Evolutionary conservation across 1,139 yeast genomes (phyloP).

Genomic region (Starmera stellimalicola): DNA sequence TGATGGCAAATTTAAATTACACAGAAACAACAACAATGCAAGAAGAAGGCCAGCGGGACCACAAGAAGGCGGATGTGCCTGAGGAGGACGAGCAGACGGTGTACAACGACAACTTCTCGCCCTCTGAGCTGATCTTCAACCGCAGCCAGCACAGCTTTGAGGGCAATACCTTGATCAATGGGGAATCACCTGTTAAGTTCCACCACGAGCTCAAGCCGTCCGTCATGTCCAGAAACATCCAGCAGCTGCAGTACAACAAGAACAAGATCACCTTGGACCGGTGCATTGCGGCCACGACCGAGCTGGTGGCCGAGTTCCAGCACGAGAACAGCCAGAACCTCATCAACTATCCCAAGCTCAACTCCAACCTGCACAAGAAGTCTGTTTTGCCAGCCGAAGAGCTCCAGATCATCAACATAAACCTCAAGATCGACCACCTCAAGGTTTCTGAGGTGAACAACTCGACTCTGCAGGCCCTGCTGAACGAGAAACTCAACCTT

Average conservation of each 20-base stretch:
- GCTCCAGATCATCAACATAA: conserved; percentile 54
- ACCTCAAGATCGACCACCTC: conserved; percentile 45
- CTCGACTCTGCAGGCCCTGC: conserved; percentile 50
- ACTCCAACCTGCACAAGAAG: no score
- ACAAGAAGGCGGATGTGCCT: no score
- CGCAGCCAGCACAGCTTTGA: conserved; percentile 17
- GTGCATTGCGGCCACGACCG: conserved; percentile 48
- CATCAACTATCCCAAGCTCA: conserved; percentile 54
- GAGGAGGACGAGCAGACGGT: conserved; percentile 1
- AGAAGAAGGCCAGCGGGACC: not conserved
- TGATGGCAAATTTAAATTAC: not conserved
- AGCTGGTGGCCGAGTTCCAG: conserved; percentile 44
- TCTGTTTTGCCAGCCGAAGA: no score
- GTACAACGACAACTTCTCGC: no score
- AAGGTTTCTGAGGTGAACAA: conserved; percentile 50
- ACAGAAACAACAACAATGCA: not conserved
- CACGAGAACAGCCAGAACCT: conserved; percentile 52
- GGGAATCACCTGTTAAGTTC: conserved; percentile 5
- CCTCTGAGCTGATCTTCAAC: conserved; percentile 12
- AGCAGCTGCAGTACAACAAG: conserved; percentile 60
- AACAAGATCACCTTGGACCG: conserved; percentile 54
- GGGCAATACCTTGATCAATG: conserved; percentile 18
- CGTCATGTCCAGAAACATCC: conserved; percentile 1
- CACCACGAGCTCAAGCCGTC: no score
- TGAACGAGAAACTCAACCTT: conserved; percentile 55